Evolutionary conservation across 345 rosid species (phyloP), one percentile per base, ranked within the genome.

Genomic region (Salix exigua): DNA sequence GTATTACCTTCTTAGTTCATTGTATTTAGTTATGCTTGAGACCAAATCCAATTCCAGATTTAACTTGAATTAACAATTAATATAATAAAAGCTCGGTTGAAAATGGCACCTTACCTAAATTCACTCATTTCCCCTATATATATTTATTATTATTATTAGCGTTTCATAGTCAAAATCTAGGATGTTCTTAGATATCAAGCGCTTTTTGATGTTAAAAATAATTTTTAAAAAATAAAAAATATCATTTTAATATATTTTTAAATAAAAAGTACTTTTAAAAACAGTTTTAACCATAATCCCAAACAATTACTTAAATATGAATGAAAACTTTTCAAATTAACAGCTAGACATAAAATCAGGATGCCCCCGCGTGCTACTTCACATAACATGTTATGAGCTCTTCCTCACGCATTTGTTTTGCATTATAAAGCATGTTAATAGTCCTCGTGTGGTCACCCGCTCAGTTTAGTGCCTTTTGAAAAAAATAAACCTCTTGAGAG

Each of bases 391-490:
- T 2, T 11, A 40, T 40, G 2, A 10, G 44, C 44, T 40, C 44
- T 10, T 10, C 8, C 44, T 10, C 44, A 40, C 12, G 0, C 44
- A 40, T 2, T 40, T 11, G 2, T 40, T 11, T 40, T 40, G n/a
- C 13, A 51, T 12, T 53, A 25, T 18, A 42, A 64, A 28, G 60
- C 35, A 4, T 33, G 35, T 31, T 31, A 31, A 31, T 31, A 31
- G 33, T 31, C 33, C 0, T 31, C 0, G 33, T 31, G 33, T 61
- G 31, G 89, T 87, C 75, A 87, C 79, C 90, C 53, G 67, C 82
- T 80, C 79, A 44, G 65, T n/a, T 64, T 33, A 40, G 44, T 74
- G 75, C 58, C 78, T n/a, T 78, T 80, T 75, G 70, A 82, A 79
- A 37, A 53, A 60, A 25, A 35, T 35, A n/a, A 19, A 25, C 42